These are phyloP conservation scores for Kregervanrija pseudodelftensis DNA, from an alignment of 805 yeast species.

Conservation along the genomic window DNA sequence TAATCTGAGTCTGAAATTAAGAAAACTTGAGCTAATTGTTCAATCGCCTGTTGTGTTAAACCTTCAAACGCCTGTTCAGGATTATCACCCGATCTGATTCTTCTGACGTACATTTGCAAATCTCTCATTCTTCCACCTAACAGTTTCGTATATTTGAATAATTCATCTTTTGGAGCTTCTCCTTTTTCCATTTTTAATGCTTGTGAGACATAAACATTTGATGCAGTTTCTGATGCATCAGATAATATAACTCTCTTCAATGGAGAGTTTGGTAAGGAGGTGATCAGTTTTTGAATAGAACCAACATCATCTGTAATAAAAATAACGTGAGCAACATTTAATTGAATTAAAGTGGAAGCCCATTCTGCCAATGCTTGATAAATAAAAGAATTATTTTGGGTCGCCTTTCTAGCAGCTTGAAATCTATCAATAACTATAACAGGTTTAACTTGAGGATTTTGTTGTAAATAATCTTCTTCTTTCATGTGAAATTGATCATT, in stretches of 20 bases:
- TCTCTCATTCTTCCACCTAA: conserved; percentile 95
- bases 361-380: conserved; percentile 78
- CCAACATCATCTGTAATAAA: conserved; percentile 84
- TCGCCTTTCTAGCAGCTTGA: conserved; percentile 46
- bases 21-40: conserved; percentile 80
- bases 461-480: conserved; percentile 78
- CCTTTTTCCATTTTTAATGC: conserved; percentile 35
- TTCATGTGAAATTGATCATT: conserved; percentile 29
- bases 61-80: conserved; percentile 71
- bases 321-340: conserved; percentile 84
- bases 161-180: conserved; percentile 21
- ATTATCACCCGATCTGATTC: conserved; percentile 81
- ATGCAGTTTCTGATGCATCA: conserved; percentile 71
- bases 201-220: conserved; percentile 59
- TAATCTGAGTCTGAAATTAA: conserved; percentile 31
- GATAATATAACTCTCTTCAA: conserved; percentile 67
- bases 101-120: conserved; percentile 80
- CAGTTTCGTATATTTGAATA: conserved; percentile 58
- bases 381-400: conserved; percentile 52
- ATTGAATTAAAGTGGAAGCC: conserved; percentile 71
- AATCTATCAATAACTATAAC: conserved; percentile 78
- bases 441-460: conserved; percentile 80
- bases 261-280: conserved; percentile 80
- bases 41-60: conserved; percentile 78
- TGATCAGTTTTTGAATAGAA: conserved; percentile 56